Evolutionary conservation across 495 filamentous ascomycete species (phyloP).

Genomic region (Lophiostoma macrostomum): DNA sequence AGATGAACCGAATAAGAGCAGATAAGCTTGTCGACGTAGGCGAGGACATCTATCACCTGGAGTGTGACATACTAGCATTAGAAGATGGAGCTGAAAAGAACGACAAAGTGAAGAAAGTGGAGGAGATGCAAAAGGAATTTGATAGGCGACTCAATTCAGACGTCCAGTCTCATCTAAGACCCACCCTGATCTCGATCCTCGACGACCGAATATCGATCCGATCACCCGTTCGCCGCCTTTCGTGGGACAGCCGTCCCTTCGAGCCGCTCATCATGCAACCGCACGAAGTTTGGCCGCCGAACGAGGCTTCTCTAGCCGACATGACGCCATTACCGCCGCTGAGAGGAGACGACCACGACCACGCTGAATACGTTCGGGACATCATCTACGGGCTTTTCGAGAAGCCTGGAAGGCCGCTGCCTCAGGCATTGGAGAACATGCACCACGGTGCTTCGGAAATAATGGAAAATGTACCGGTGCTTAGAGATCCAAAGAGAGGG

Average conservation of each 20-base stretch:
- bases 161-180: neutral
- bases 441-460: slow-evolving; percentile 39
- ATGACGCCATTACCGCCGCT: slow-evolving; percentile 27
- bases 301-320: slow-evolving; percentile 40
- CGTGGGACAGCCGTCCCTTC: slow-evolving; percentile 63
- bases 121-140: slow-evolving; percentile 18
- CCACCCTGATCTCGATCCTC: slow-evolving; percentile 34
- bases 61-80: slow-evolving; percentile 22
- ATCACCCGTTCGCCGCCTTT: slow-evolving; percentile 49
- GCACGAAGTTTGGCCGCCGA: slow-evolving; percentile 57
- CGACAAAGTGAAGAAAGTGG: slow-evolving; percentile 23
- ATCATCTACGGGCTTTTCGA: slow-evolving; percentile 16
- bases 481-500: slow-evolving; percentile 43
- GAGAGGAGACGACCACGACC: slow-evolving; percentile 18
- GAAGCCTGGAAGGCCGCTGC: slow-evolving; percentile 21
- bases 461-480: slow-evolving; percentile 35
- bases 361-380: neutral
- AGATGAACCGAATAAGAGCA: neutral
- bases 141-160: neutral
- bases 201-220: slow-evolving; percentile 49
- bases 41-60: slow-evolving; percentile 20
- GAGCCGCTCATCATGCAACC: slow-evolving; percentile 52
- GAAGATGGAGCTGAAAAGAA: slow-evolving; percentile 5
- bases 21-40: slow-evolving; percentile 21
- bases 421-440: slow-evolving; percentile 45